Base-by-base conservation (phyloP, 805 yeast genomes). In the Torulaspora indica region DNA sequence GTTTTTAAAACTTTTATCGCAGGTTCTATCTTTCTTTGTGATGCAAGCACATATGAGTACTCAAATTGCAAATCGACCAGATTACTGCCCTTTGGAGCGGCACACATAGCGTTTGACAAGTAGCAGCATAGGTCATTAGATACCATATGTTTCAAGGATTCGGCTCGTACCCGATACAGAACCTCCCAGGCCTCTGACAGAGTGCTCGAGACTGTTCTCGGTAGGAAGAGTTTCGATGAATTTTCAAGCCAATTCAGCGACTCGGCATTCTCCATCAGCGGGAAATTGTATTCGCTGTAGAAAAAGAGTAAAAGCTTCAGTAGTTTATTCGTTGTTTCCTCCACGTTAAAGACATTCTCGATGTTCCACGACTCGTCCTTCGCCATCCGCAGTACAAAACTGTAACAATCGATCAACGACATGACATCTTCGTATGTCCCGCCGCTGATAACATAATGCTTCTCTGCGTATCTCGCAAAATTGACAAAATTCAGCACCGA, bases 41-140 rank as follows among this genome's bases (percentile, higher is more conserved):
- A 70, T 1, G 82, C 72, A 31, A 78, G 61, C 4, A 69, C 63
- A 38, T 72, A 69, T 0, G 82, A 76, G 56, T 77, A 79, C 43
- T 72, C 71, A 56, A 67, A 74, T 31, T 59, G 54, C 37, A 54
- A 44, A 18, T 54, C 46, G 13, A 42, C 45, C 17, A 48, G 38
- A 12, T 29, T 31, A 4, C 18, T 30, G 8, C 29, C 36, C 17
- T 47, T 43, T 15, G 47, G 24, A 12, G 47, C 36, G 23, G 53
- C 47, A 5, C 50, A 50, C 50, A 63, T 57, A 41, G 63, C 61
- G 52, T 51, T 59, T 10, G 49, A 60, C 43, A 58, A 42, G 44
- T 51, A 53, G 39, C 55, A 40, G 25, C 50, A 27, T 44, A 55
- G 40, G 23, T 46, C 33, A 40, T 48, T 45, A 10, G 55, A 48